A percentile compares a stretch with the other conserved stretches of the same genome.
These are phyloP conservation scores for Polyporus tsugae DNA, from an alignment of 1,284 basidiomycete species.

Conservation along the genomic window DNA sequence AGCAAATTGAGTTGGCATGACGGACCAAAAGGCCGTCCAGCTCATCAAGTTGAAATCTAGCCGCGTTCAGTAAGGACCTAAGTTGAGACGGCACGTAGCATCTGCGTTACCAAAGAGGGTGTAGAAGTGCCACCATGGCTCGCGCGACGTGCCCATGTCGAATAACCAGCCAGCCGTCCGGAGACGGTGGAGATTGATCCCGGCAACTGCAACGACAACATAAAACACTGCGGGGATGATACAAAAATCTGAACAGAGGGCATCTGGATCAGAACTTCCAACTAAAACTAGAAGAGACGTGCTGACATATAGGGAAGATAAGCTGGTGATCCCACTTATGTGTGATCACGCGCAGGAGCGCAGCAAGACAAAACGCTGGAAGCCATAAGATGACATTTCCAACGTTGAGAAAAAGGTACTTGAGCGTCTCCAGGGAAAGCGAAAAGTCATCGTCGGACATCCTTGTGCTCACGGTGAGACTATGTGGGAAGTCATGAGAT, in stretches of 20 bases:
- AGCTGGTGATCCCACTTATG: slow-evolving; percentile 87
- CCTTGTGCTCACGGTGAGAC: slow-evolving; percentile 85
- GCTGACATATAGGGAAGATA: slow-evolving; percentile 88
- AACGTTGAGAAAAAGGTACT: slow-evolving; percentile 64
- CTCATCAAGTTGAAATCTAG: slow-evolving; percentile 70
- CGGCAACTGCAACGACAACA: slow-evolving; percentile 71
- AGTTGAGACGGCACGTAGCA: slow-evolving; percentile 5
- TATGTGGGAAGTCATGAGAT: slow-evolving; percentile 39
- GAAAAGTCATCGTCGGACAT: slow-evolving; percentile 85
- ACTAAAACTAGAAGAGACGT: neutral
- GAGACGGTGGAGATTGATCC: slow-evolving; percentile 69
- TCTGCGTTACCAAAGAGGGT: slow-evolving; percentile 66
- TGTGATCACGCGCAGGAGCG: slow-evolving; percentile 85
- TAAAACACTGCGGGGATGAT: slow-evolving; percentile 89
- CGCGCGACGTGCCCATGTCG: slow-evolving; percentile 69
- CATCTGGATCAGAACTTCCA: neutral
- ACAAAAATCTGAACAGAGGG: slow-evolving; percentile 74
- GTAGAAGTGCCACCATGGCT: slow-evolving; percentile 88
- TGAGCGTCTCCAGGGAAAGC: slow-evolving; percentile 71
- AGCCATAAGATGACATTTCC: slow-evolving; percentile 80
- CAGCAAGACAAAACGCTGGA: slow-evolving; percentile 80
- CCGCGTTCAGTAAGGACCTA: neutral
- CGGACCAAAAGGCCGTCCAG: slow-evolving; percentile 74
- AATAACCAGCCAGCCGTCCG: slow-evolving; percentile 89
- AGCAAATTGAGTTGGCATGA: slow-evolving; percentile 85